These are phyloP conservation scores for Wickerhamomyces strasburgensis DNA, from an alignment of 805 yeast species.

Conservation along the genomic window DNA sequence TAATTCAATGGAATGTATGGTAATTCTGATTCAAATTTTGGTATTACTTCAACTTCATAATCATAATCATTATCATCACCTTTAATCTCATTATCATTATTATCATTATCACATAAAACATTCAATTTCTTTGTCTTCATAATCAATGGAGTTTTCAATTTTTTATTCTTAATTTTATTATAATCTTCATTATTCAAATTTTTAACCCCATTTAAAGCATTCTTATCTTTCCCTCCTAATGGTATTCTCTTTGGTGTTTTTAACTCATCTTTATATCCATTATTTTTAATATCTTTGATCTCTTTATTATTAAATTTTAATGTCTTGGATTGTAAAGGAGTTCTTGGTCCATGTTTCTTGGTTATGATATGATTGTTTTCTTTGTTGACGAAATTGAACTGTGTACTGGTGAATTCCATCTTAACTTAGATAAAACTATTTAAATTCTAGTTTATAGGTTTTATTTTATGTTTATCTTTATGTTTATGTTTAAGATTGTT, in stretches of 20 bases:
- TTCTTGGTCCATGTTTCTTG: slow-evolving; percentile 7
- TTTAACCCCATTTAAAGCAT: slow-evolving; percentile 5
- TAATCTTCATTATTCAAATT: slow-evolving; percentile 5
- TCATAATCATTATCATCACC: slow-evolving; percentile 24
- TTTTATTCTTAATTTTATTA: too few relatives aligned
- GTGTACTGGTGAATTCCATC: neutral
- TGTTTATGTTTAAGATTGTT: too few relatives aligned
- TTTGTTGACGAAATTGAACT: slow-evolving; percentile 11
- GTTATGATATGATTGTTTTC: slow-evolving; percentile 6
- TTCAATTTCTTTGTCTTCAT: too few relatives aligned
- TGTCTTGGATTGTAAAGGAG: slow-evolving; percentile 7
- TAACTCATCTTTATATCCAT: neutral
- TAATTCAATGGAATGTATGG: slow-evolving; percentile 42
- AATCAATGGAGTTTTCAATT: slow-evolving; percentile 20
- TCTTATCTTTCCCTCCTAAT: slow-evolving; percentile 25
- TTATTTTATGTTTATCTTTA: neutral
- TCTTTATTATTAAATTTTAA: too few relatives aligned
- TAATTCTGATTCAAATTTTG: slow-evolving; percentile 33
- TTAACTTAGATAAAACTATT: too few relatives aligned
- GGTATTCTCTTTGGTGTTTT: slow-evolving; percentile 19
- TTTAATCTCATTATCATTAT: slow-evolving; percentile 8
- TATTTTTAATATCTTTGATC: neutral
- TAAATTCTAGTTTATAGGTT: too few relatives aligned
- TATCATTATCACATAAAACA: slow-evolving; percentile 29
- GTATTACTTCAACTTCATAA: slow-evolving; percentile 45